A percentile compares a stretch with the other conserved stretches of the same genome.
Evolutionary conservation across 345 rosid genomes (phyloP).

Genomic region (Aegle marmelos): DNA sequence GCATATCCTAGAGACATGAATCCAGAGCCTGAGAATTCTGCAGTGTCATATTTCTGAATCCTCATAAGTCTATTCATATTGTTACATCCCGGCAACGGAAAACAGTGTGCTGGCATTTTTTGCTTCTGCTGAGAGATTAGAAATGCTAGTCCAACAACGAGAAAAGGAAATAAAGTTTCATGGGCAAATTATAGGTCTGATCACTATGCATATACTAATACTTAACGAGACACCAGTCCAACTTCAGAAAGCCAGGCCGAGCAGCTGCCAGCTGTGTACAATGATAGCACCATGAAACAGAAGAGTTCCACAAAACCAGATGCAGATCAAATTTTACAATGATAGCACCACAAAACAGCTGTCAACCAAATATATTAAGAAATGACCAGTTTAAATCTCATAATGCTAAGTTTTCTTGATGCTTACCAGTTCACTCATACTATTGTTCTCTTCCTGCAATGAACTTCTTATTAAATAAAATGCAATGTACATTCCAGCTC

Average conservation of each 20-base stretch:
- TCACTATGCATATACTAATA: not conserved
- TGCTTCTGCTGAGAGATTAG: not conserved
- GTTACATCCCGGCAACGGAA: not conserved
- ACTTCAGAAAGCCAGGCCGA: not conserved
- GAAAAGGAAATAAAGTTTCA: not conserved
- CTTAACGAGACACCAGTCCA: not conserved
- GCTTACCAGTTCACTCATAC: constrained; percentile 58
- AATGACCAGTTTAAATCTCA: not conserved
- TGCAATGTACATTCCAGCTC: constrained; percentile 82
- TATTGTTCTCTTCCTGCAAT: constrained; percentile 45
- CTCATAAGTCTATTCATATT: not conserved
- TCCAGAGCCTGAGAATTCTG: not conserved
- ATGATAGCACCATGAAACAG: not conserved
- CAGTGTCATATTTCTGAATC: not conserved
- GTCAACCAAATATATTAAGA: not conserved
- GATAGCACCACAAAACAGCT: not conserved
- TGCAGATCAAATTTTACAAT: not conserved
- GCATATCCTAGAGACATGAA: not conserved
- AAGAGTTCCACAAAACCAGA: not conserved
- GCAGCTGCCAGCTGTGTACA: not conserved
- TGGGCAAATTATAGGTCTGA: not conserved
- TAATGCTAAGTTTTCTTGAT: not conserved
- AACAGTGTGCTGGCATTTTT: not conserved
- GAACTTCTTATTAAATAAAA: constrained; percentile 70
- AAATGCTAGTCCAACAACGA: not conserved